These are phyloP conservation scores for Aspergillus proliferans DNA, from an alignment of 2,329 filamentous ascomycete species.

Conservation along the genomic window DNA sequence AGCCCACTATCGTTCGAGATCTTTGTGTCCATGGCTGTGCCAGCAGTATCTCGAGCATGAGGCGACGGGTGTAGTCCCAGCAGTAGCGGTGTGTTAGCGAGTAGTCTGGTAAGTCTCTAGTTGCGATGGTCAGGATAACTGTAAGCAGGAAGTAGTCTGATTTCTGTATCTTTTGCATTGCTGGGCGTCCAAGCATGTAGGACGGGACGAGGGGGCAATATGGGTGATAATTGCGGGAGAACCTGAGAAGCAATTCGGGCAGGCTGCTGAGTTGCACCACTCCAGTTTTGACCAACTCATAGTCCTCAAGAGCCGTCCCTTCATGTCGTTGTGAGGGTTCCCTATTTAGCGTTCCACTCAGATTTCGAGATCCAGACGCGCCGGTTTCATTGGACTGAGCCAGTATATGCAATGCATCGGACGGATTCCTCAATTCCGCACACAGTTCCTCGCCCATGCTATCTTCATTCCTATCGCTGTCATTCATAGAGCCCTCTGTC, in stretches of 20 bases:
- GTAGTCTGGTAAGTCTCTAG: constrained; percentile 5
- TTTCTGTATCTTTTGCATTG: constrained; percentile 1
- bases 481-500: too few relatives aligned
- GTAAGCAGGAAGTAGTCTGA: constrained; percentile 5
- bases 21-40: constrained; percentile 9
- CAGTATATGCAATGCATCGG: constrained; percentile 5
- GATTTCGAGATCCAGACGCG: too few relatives aligned
- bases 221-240: constrained; percentile 4
- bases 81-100: constrained; percentile 5
- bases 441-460: background rate
- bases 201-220: constrained; percentile 7
- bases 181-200: background rate
- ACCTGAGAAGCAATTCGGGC: background rate
- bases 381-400: background rate
- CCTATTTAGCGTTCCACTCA: too few relatives aligned
- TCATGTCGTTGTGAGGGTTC: background rate
- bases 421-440: constrained; percentile 1
- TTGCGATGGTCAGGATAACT: constrained; percentile 10
- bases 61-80: constrained; percentile 3
- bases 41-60: constrained; percentile 10
- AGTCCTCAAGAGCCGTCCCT: background rate
- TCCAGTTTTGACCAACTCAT: background rate
- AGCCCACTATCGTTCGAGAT: constrained; percentile 12
- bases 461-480: background rate
- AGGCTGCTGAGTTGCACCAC: background rate